Evolutionary conservation across 148 eudicot genomes (phyloP).

Genomic region (Rhododendron simsii): DNA sequence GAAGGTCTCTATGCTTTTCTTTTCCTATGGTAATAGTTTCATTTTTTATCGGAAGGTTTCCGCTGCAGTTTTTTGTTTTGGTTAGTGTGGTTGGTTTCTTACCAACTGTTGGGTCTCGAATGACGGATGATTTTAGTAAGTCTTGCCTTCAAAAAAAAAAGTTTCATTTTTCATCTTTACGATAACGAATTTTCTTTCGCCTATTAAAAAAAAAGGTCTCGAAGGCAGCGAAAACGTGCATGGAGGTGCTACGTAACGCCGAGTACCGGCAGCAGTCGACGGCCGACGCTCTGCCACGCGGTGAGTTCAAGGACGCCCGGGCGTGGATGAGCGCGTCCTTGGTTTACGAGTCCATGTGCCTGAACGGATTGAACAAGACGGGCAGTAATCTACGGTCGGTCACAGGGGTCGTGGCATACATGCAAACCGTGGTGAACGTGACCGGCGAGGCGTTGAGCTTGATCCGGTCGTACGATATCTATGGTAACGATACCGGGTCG

Average conservation of each 20-base stretch:
- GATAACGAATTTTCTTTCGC: too few species aligned
- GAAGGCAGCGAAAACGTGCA: conserved; percentile 45
- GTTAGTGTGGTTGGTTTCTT: too few species aligned
- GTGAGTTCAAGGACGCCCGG: conserved; percentile 45
- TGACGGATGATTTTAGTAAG: too few species aligned
- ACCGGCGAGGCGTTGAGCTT: conserved; percentile 58
- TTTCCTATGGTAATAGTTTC: background rate
- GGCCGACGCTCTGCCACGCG: conserved; percentile 24
- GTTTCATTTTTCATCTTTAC: too few species aligned
- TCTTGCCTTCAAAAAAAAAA: background rate
- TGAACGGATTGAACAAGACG: conserved; percentile 59
- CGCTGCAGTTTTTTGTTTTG: too few species aligned
- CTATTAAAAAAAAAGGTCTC: conserved; percentile 1
- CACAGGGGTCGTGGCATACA: conserved; percentile 36
- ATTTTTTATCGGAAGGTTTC: too few species aligned
- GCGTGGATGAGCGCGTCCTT: conserved; percentile 68
- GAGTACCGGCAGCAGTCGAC: conserved; percentile 25
- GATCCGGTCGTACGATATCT: conserved; percentile 41
- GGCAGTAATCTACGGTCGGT: conserved; percentile 36
- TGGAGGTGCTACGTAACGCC: conserved; percentile 38
- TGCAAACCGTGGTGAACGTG: conserved; percentile 32
- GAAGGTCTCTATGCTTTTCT: background rate
- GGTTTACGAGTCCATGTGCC: conserved; percentile 57
- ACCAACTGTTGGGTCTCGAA: too few species aligned
- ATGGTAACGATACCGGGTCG: conserved; percentile 28